A percentile compares a stretch with the other conserved stretches of the same genome.
Evolutionary conservation across 2,329 filamentous ascomycete species (phyloP).

Genomic region (Fusarium sp.): DNA sequence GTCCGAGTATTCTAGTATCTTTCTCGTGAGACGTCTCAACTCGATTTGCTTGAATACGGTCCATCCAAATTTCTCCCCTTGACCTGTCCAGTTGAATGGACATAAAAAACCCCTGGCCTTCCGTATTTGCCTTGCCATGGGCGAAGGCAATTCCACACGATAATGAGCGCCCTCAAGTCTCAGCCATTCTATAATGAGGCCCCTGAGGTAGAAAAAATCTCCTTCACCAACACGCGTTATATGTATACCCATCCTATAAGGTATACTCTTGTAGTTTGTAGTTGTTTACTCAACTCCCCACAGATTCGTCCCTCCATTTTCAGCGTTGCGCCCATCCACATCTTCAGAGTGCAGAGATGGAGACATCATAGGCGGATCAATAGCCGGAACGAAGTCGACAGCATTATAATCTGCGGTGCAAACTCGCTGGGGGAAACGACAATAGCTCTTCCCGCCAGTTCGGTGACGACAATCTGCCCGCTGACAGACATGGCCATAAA

Average conservation of each 20-base stretch:
- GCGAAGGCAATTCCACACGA: neutral
- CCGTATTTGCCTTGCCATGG: neutral
- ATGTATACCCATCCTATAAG: slow-evolving; percentile 15
- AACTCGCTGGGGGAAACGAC: slow-evolving; percentile 28
- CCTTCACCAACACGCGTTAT: neutral
- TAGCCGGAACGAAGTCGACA: neutral
- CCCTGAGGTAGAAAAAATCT: neutral
- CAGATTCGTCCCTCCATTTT: slow-evolving; percentile 21
- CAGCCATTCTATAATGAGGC: neutral
- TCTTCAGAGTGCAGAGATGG: slow-evolving; percentile 33
- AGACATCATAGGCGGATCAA: slow-evolving; percentile 2
- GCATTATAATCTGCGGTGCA: slow-evolving; percentile 34
- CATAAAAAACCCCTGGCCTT: neutral
- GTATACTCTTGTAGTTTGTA: slow-evolving; percentile 1
- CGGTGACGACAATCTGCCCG: slow-evolving; percentile 34
- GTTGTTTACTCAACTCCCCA: slow-evolving; percentile 6
- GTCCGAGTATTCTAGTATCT: neutral
- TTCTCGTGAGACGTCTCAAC: neutral
- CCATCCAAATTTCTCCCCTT: neutral
- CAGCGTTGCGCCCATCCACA: slow-evolving; percentile 14
- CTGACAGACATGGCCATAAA: slow-evolving; percentile 41
- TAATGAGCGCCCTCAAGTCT: neutral
- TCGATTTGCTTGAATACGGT: neutral
- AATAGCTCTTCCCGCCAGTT: slow-evolving; percentile 27
- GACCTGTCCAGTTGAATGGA: neutral